A percentile compares a stretch with the other conserved stretches of the same genome.
phyloP scores from a whole-genome alignment of 768 basidiomycete species.

The Xanthoconium stramineum region DNA sequence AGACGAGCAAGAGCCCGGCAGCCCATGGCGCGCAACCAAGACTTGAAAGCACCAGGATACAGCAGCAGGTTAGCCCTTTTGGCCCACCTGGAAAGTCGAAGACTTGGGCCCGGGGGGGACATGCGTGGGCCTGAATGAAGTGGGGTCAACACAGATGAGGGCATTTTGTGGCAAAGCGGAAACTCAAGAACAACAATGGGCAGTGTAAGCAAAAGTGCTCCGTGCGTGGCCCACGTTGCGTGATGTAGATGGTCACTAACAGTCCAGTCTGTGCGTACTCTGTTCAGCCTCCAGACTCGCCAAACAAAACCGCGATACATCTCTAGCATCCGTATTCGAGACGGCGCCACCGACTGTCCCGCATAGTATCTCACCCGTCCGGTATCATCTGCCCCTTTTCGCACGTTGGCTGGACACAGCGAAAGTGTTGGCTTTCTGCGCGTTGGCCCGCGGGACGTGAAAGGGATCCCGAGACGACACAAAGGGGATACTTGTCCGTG shows the following conservation, averaged over 20 bases:
- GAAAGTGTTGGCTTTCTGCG: constrained; percentile 28
- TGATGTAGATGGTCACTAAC: constrained; percentile 1
- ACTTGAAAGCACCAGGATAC: constrained; percentile 54
- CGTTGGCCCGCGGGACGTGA: constrained; percentile 19
- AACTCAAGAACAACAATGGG: constrained; percentile 31
- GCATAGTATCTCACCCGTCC: constrained; percentile 43
- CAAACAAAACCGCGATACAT: constrained; percentile 44
- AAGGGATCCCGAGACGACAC: constrained; percentile 53
- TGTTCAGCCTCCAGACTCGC: constrained; percentile 35
- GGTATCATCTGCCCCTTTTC: constrained; percentile 45
- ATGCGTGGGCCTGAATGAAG: constrained; percentile 37
- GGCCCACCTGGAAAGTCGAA: constrained; percentile 35
- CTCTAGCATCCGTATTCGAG: constrained; percentile 37
- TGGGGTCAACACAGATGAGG: constrained; percentile 21
- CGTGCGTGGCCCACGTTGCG: constrained; percentile 35
- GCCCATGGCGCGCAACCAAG: constrained; percentile 53
- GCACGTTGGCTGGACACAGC: constrained; percentile 18
- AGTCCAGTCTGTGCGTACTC: constrained; percentile 35
- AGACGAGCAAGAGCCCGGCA: constrained; percentile 23
- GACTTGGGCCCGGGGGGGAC: constrained; percentile 41
- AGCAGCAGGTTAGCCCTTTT: constrained; percentile 17
- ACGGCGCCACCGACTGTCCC: constrained; percentile 9
- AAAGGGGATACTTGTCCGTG: constrained; percentile 46
- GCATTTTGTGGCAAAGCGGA: constrained; percentile 5
- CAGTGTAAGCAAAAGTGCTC: constrained; percentile 23